Evolutionary conservation across 768 basidiomycete species (phyloP).

Genomic region (Rhizopogon vinicolor): DNA sequence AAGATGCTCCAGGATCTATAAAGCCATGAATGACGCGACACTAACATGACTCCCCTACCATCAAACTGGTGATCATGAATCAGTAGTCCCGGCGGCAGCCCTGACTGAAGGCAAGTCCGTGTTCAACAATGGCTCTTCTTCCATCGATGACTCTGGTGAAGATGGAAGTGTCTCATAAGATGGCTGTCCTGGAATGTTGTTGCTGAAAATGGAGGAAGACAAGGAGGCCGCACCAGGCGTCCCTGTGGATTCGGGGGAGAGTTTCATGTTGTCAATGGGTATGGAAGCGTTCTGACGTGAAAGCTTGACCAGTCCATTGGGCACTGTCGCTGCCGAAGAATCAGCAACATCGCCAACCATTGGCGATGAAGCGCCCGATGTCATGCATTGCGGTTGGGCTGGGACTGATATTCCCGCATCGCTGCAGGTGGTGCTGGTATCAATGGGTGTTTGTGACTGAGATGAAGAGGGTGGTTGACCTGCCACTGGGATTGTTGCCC

Average conservation of each 20-base stretch:
- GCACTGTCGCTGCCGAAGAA: not conserved
- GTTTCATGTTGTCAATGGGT: not conserved
- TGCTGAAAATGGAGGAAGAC: conserved; percentile 23
- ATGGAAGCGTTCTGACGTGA: conserved; percentile 1
- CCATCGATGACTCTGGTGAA: conserved; percentile 34
- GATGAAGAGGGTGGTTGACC: conserved; percentile 30
- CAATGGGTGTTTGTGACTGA: conserved; percentile 19
- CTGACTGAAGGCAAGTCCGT: not conserved
- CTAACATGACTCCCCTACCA: not conserved
- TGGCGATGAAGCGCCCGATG: not conserved
- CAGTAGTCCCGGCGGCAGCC: not conserved
- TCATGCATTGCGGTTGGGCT: conserved; percentile 14
- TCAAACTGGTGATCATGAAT: not conserved
- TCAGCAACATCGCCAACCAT: conserved; percentile 8
- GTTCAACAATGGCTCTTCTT: conserved; percentile 10
- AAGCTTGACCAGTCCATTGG: not conserved
- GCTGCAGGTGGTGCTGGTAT: conserved; percentile 24
- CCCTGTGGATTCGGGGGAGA: conserved; percentile 8
- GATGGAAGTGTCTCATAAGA: conserved; percentile 42
- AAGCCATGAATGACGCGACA: not conserved
- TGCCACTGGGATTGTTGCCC: conserved; percentile 28
- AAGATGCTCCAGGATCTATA: conserved; percentile 2
- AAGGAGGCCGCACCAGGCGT: conserved; percentile 19
- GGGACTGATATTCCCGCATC: conserved; percentile 14
- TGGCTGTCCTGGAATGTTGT: conserved; percentile 15